A percentile compares a stretch with the other conserved stretches of the same genome.
phyloP scores from a whole-genome alignment of 352 stramenopile species.

The Globisporangium camurandrum region DNA sequence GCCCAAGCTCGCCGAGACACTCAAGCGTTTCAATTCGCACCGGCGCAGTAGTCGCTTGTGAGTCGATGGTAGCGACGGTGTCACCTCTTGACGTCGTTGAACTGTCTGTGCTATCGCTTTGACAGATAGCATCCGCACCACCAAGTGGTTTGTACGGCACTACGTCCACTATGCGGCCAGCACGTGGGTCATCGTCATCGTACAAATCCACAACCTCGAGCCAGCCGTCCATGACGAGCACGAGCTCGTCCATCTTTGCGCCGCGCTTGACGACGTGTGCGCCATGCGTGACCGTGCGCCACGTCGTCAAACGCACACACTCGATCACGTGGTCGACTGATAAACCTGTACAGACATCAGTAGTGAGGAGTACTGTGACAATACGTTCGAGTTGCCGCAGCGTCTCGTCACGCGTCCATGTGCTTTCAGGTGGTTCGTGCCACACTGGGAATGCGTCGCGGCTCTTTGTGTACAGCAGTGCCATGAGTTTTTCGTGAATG shows the following conservation, averaged over 20 bases:
- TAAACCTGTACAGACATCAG: conserved; percentile 23
- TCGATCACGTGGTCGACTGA: conserved; percentile 52
- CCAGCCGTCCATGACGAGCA: conserved; percentile 39
- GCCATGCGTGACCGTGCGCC: conserved; percentile 19
- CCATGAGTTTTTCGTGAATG: conserved; percentile 45
- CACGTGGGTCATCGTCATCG: no score
- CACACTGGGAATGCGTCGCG: conserved; percentile 57
- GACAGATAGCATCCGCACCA: no score
- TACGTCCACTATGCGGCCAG: background rate
- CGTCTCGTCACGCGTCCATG: conserved; percentile 42
- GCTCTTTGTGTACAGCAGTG: conserved; percentile 45
- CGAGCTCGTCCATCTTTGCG: conserved; percentile 24
- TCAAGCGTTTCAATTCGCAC: background rate
- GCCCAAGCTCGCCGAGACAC: conserved; percentile 38
- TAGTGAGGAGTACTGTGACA: conserved; percentile 21
- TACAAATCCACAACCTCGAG: no score
- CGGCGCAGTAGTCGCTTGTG: background rate
- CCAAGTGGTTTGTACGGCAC: no score
- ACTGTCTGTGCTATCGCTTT: no score
- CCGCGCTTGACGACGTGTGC: conserved; percentile 18
- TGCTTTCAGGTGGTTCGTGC: conserved; percentile 28
- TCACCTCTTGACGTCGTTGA: no score
- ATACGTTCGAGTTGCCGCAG: conserved; percentile 27
- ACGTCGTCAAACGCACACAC: conserved; percentile 27
- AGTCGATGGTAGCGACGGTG: background rate